Evolutionary conservation across 164 flowering plant genomes (phyloP).

Genomic region (Vitis rotundifolia): DNA sequence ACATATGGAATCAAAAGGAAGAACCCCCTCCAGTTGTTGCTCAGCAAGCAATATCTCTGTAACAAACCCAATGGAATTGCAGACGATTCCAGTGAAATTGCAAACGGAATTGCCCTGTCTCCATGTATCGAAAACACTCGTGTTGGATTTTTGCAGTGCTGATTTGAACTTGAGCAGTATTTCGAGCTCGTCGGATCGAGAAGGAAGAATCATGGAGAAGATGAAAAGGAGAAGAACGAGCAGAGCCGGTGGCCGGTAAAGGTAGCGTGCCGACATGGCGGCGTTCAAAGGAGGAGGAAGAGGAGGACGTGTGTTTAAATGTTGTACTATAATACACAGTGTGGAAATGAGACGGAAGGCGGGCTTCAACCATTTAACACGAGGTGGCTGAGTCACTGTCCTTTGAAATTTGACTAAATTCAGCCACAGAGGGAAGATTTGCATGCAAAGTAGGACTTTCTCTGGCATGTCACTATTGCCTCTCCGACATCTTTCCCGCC

Average conservation of each 20-base stretch:
- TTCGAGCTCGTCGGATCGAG: conserved; percentile 32
- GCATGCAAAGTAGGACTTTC: too few species aligned
- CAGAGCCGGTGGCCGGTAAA: neutral
- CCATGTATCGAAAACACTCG: conserved; percentile 48
- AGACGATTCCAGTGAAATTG: conserved; percentile 61
- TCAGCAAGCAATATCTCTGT: conserved; percentile 40
- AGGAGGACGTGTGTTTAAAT: neutral
- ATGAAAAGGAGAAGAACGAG: conserved; percentile 2
- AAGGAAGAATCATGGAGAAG: neutral
- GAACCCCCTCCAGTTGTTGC: conserved; percentile 28
- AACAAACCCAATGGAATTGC: conserved; percentile 40
- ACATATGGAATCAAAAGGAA: conserved; percentile 58
- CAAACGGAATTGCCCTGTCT: conserved; percentile 18
- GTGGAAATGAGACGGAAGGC: neutral
- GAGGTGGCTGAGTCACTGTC: too few species aligned
- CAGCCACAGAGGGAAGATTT: too few species aligned
- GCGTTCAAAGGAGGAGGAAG: neutral
- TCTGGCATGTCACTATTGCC: too few species aligned
- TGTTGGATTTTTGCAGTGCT: conserved; percentile 25
- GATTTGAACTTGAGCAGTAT: conserved; percentile 45
- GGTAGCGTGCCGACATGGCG: conserved; percentile 4
- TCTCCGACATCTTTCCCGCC: too few species aligned
- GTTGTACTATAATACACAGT: neutral
- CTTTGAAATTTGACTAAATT: too few species aligned
- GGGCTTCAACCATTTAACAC: too few species aligned